Evolutionary conservation across 2,329 filamentous ascomycete genomes (phyloP), one percentile per base, ranked within the genome.

Genomic region (Fusarium goolgardi): DNA sequence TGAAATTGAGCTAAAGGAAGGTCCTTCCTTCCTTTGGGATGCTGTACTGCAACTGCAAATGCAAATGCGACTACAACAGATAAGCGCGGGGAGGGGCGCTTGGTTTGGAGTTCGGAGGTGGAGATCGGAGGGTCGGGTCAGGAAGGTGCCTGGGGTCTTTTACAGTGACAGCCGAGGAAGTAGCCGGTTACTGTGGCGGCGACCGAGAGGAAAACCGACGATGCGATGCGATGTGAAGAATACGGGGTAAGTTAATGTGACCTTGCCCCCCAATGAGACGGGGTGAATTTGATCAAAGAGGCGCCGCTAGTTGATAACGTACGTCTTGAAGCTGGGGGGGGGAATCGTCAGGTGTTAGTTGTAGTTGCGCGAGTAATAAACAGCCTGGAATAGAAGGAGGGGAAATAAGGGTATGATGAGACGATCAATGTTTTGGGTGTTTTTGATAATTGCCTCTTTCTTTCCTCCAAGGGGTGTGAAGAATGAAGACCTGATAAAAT

Each of bases 131-230:
- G 59, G 54, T 46, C 51, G 58, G 55, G 56, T 54, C 45, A 59
- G 55, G 59, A 55, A 62, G 54, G 67, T 67, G 63, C 46, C 46
- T 67, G 31, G 59, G 44, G 50, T 45, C 57, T 53, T 43, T 66
- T 65, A 21, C 40, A 51, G 40, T 51, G 31, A 58, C 60, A 71
- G 68, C 72, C 72, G 72, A 74, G 72, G 70, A 72, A 70, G 70
- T 74, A 54, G 53, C 71, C 72, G 71, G 71, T 56, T 67, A 53
- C 47, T 56, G 34, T 59, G 63, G 70, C 71, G 71, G 69, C 69
- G 71, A 67, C 71, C 71, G 71, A 73, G 70, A 67, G 65, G 61
- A 68, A 71, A 63, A 71, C 69, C 69, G 69, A 67, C 62, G 63
- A 72, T 68, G 69, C 66, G 67, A 68, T 68, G 67, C 57, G 62